Evolutionary conservation across 108 stramenopile species (phyloP).

Genomic region (Schizochytrium sp.): DNA sequence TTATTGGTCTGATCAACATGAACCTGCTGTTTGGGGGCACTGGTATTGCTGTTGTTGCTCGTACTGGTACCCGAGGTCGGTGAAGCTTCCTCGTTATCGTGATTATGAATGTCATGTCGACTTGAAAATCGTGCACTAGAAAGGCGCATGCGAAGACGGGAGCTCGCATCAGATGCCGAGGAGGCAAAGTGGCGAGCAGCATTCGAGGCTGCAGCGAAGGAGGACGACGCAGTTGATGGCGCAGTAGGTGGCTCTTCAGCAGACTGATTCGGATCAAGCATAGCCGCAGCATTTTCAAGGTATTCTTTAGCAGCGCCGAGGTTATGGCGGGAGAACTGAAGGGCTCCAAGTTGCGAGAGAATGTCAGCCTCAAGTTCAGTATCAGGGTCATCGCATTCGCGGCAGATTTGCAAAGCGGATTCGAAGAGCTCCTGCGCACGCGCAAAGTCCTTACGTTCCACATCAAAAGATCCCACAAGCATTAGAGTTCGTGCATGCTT

Average conservation of each 20-base stretch:
- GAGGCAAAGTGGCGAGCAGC: no score
- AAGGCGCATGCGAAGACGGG: no score
- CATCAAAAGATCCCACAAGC: conserved; percentile 4
- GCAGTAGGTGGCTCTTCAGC: neutral
- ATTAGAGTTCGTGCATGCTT: conserved; percentile 15
- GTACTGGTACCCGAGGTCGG: no score
- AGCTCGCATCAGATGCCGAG: no score
- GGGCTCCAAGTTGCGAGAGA: neutral
- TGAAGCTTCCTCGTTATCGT: no score
- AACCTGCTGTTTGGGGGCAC: no score
- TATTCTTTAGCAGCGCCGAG: neutral
- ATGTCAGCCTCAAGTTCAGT: neutral
- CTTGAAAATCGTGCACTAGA: no score
- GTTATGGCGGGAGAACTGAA: neutral
- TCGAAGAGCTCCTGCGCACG: conserved; percentile 32
- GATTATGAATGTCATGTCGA: no score
- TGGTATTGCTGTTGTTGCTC: no score
- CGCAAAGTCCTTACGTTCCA: neutral
- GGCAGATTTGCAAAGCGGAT: neutral
- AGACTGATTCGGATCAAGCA: conserved; percentile 30
- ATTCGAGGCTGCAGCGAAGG: no score
- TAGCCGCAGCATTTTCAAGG: neutral
- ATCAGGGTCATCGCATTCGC: neutral
- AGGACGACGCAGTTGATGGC: no score
- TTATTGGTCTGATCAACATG: no score